Conservation (phyloP, 768 basidiomycete species). For the Lentinus brumalis region DNA sequence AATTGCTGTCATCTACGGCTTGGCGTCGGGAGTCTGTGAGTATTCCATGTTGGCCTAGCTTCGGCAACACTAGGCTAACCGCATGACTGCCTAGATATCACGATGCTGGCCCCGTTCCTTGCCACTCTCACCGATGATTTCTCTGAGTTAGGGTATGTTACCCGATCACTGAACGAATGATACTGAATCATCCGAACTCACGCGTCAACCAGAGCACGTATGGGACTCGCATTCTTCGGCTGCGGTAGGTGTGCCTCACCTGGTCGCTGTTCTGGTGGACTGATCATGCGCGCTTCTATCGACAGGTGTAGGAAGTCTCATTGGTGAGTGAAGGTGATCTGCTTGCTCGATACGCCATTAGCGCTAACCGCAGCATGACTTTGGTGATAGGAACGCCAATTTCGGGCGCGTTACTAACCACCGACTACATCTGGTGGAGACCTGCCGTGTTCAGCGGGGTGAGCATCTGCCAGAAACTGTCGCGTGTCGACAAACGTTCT, state of each 20-base stretch:
- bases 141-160: slow-evolving; percentile 27
- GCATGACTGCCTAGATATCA: slow-evolving; percentile 33
- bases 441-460: slow-evolving; percentile 27
- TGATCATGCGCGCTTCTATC: not conserved
- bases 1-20: slow-evolving; percentile 40
- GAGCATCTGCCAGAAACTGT: not conserved
- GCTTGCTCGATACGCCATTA: not conserved
- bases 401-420: slow-evolving; percentile 48
- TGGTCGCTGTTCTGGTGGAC: not conserved
- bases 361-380: slow-evolving; percentile 31
- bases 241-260: slow-evolving; percentile 1
- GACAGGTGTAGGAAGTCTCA: slow-evolving; percentile 40
- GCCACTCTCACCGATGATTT: slow-evolving; percentile 21
- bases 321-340: slow-evolving; percentile 9
- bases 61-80: not conserved
- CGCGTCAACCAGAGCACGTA: slow-evolving; percentile 25
- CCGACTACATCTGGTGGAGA: slow-evolving; percentile 33
- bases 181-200: not conserved
- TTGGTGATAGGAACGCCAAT: slow-evolving; percentile 46
- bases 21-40: slow-evolving; percentile 35
- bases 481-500: not conserved
- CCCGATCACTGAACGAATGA: not conserved
- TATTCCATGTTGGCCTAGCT: not conserved
- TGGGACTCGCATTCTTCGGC: slow-evolving; percentile 38
- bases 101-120: slow-evolving; percentile 26